phyloP scores from a whole-genome alignment of 192 early-diverging fungal genomes.

The Funneliformis mosseae region DNA sequence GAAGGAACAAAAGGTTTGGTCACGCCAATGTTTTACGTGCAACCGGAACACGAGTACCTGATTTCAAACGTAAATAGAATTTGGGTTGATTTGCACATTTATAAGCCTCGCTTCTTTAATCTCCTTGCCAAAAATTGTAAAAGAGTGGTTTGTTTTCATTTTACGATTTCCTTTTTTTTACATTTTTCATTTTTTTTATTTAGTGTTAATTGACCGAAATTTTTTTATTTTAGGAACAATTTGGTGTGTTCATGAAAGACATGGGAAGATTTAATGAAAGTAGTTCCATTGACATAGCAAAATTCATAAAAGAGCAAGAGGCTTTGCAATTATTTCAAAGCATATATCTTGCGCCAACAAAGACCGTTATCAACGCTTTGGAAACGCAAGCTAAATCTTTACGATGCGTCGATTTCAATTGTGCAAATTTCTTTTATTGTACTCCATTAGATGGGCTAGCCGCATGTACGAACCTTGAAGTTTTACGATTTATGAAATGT shows the following conservation, averaged over 20 bases:
- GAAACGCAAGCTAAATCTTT: background rate
- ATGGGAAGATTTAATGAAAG: background rate
- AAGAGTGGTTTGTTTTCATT: background rate
- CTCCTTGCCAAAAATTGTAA: background rate
- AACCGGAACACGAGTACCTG: background rate
- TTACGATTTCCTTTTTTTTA: background rate
- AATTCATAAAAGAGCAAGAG: background rate
- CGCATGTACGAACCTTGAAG: background rate
- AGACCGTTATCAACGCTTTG: background rate
- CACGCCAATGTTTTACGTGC: background rate
- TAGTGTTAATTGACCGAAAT: background rate
- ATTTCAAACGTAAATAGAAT: background rate
- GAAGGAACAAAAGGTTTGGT: background rate
- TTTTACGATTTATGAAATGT: conserved; percentile 3
- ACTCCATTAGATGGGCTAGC: background rate
- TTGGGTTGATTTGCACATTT: background rate
- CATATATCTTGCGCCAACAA: background rate
- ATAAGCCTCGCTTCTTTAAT: background rate
- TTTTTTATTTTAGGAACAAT: conserved; percentile 5
- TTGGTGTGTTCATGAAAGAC: background rate
- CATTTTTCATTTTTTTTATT: background rate
- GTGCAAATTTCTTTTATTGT: background rate
- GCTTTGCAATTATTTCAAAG: background rate
- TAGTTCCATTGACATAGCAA: background rate
- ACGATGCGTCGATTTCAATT: background rate